Evolutionary conservation across 1,284 basidiomycete genomes (phyloP).

Genomic region (Pascua guehoae): DNA sequence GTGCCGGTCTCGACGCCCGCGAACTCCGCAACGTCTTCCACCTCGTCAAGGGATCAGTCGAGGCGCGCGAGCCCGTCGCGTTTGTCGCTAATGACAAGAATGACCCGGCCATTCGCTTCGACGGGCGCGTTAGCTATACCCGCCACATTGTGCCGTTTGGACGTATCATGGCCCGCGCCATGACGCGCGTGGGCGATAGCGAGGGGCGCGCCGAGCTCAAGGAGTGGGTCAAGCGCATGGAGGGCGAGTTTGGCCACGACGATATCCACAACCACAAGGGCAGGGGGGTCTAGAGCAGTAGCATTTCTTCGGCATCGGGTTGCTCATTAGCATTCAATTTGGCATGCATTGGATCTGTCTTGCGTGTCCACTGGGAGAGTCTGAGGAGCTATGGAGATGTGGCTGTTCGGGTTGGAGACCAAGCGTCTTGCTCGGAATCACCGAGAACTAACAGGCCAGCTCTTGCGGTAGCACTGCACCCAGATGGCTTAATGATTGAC

Average conservation of each 20-base stretch:
- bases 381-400: too few species aligned
- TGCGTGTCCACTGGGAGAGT: too few species aligned
- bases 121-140: constrained; percentile 13
- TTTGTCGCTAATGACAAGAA: background rate
- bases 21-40: constrained; percentile 19
- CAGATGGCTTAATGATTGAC: too few species aligned
- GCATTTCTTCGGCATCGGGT: background rate
- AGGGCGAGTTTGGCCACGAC: background rate
- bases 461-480: too few species aligned
- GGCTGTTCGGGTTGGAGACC: too few species aligned
- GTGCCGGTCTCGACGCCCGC: background rate
- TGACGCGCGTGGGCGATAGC: constrained; percentile 26
- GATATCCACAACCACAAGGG: background rate
- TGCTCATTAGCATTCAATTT: too few species aligned
- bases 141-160: constrained; percentile 34
- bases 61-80: constrained; percentile 1
- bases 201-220: constrained; percentile 12
- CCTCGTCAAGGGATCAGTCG: constrained; percentile 11
- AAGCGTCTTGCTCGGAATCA: too few species aligned
- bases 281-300: background rate
- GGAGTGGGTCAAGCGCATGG: constrained; percentile 3
- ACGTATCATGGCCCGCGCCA: constrained; percentile 24
- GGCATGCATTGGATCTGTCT: too few species aligned
- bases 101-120: background rate
- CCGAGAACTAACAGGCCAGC: too few species aligned